Percentiles rank a stretch among this genome's conserved stretches.
phyloP scores from a whole-genome alignment of 805 yeast genomes.

The Candida silvicultrix region DNA sequence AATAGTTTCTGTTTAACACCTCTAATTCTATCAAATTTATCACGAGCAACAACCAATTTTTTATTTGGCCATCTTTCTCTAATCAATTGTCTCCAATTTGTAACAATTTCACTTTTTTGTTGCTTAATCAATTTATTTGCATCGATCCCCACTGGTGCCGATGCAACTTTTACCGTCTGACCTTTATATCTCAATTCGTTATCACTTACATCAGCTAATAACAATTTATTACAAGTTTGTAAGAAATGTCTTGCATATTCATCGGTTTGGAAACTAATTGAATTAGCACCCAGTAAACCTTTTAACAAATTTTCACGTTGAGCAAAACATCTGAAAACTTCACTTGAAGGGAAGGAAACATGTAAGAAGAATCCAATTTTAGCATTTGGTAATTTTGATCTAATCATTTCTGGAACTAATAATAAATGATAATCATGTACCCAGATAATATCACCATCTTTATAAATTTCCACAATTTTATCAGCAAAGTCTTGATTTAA shows the following conservation, averaged over 20 bases:
- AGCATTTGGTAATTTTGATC: constrained; percentile 71
- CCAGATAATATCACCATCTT: constrained; percentile 80
- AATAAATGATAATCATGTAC: constrained; percentile 90
- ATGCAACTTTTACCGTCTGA: constrained; percentile 45
- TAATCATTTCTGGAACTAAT: constrained; percentile 78
- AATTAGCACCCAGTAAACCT: constrained; percentile 87
- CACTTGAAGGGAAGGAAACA: constrained; percentile 92
- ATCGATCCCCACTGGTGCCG: constrained; percentile 77
- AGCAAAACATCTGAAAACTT: constrained; percentile 90
- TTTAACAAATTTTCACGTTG: constrained; percentile 69
- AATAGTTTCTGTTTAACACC: constrained; percentile 84
- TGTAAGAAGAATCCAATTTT: constrained; percentile 90
- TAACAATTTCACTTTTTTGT: constrained; percentile 43
- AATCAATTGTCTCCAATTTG: constrained; percentile 62
- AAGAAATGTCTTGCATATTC: constrained; percentile 92
- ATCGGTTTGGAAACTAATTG: constrained; percentile 82
- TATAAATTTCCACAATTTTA: constrained; percentile 58
- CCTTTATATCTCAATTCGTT: constrained; percentile 58
- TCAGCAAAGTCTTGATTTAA: constrained; percentile 81
- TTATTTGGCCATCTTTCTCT: constrained; percentile 73
- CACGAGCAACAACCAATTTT: constrained; percentile 76
- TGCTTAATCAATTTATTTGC: constrained; percentile 45
- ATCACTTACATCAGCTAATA: constrained; percentile 75
- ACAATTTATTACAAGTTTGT: constrained; percentile 79
- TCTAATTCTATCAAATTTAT: constrained; percentile 79